A percentile compares a stretch with the other conserved stretches of the same genome.
phyloP scores from a whole-genome alignment of 495 filamentous ascomycete species.

The Hypoxylon fragiforme region DNA sequence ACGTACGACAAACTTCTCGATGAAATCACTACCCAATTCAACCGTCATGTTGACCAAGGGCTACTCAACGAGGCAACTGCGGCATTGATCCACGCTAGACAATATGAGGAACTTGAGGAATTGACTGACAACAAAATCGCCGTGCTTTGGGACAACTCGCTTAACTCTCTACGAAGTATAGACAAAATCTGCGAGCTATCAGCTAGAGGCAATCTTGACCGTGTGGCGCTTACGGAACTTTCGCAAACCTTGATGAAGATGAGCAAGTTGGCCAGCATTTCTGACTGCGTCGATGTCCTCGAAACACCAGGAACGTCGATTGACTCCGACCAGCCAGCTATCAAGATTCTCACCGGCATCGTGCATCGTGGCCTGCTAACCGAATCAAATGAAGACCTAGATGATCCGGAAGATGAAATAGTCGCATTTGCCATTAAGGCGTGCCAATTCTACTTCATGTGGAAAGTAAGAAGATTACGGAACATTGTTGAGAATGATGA shows the following conservation, averaged over 20 bases:
- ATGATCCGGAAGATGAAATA: constrained; percentile 73
- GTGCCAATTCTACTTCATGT: constrained; percentile 89
- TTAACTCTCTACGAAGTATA: constrained; percentile 68
- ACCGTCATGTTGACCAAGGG: constrained; percentile 80
- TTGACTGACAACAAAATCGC: constrained; percentile 77
- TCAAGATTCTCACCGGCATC: constrained; percentile 70
- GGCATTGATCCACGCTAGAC: constrained; percentile 81
- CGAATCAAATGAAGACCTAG: constrained; percentile 64
- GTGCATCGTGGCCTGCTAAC: constrained; percentile 66
- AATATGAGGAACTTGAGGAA: constrained; percentile 84
- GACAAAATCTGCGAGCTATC: constrained; percentile 68
- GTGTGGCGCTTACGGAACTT: constrained; percentile 65
- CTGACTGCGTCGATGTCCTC: constrained; percentile 71
- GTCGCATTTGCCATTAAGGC: constrained; percentile 71
- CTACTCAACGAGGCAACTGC: constrained; percentile 84
- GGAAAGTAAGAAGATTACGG: constrained; percentile 68
- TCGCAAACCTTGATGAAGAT: constrained; percentile 82
- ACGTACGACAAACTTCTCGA: constrained; percentile 82
- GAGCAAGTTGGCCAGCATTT: constrained; percentile 78
- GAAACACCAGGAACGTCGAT: constrained; percentile 63
- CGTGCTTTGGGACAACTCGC: constrained; percentile 80
- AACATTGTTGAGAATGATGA: constrained; percentile 44
- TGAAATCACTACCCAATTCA: constrained; percentile 91
- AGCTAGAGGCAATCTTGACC: constrained; percentile 62
- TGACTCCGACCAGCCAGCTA: constrained; percentile 51